phyloP scores from a whole-genome alignment of 306 rosid genomes.

The Cicer judaicum region DNA sequence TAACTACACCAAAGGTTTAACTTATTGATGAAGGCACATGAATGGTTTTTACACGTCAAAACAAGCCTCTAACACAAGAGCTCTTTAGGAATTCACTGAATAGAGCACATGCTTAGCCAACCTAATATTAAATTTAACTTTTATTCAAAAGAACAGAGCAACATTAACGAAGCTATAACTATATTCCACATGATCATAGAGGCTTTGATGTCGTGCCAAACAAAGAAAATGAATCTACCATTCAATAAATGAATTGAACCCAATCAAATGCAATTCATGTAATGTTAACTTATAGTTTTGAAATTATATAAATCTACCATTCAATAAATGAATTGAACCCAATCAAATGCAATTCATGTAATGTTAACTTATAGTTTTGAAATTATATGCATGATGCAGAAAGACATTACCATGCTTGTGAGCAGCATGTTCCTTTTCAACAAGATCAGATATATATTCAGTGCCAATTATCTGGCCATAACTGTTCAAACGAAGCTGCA shows the following conservation, averaged over 20 bases:
- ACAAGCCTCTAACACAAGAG: background rate
- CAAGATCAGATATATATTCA: conserved; percentile 94
- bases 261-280: conserved; percentile 13
- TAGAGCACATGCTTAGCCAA: background rate
- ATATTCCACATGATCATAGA: conserved; percentile 13
- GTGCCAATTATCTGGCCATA: conserved; percentile 86
- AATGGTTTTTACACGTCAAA: background rate
- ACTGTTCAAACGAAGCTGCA: conserved; percentile 90
- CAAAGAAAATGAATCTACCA: conserved; percentile 6
- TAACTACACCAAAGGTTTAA: background rate
- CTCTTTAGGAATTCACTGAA: background rate
- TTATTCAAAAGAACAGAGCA: background rate
- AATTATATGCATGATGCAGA: conserved; percentile 34
- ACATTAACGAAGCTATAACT: background rate
- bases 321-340: conserved; percentile 24
- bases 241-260: conserved; percentile 22
- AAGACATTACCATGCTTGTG: conserved; percentile 72
- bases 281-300: conserved; percentile 2
- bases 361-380: conserved; percentile 7
- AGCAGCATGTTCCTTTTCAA: conserved; percentile 73
- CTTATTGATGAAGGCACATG: background rate
- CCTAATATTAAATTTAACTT: conserved; percentile 10
- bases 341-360: conserved; percentile 13
- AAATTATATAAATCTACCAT: too few species aligned
- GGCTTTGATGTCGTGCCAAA: conserved; percentile 12